phyloP scores from a whole-genome alignment of 2,329 filamentous ascomycete species.

The Zasmidium angulare region DNA sequence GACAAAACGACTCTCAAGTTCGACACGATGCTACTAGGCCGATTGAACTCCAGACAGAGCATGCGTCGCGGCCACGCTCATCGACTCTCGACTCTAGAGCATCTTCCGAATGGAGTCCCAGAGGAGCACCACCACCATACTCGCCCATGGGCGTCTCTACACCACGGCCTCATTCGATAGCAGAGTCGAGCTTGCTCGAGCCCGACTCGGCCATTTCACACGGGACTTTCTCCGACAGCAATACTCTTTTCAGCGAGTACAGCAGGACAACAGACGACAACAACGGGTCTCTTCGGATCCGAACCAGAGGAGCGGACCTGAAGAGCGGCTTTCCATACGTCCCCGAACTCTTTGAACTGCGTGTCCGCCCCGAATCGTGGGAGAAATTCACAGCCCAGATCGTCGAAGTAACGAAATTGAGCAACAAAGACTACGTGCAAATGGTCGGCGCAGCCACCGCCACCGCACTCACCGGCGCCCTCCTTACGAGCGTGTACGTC shows the following conservation, averaged over 20 bases:
- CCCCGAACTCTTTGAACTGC: slow-evolving; percentile 12
- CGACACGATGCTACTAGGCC: neutral
- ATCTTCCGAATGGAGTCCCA: neutral
- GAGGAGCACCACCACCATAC: neutral
- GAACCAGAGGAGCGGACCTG: slow-evolving; percentile 11
- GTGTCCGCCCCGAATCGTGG: slow-evolving; percentile 16
- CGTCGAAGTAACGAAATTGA: slow-evolving; percentile 8
- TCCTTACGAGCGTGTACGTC: slow-evolving; percentile 15
- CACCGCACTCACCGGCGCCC: slow-evolving; percentile 9
- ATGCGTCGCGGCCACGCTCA: neutral
- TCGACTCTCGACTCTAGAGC: neutral
- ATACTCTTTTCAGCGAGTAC: neutral
- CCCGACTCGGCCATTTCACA: neutral
- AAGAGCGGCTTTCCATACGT: slow-evolving; percentile 17
- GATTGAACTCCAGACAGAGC: neutral
- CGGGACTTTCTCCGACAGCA: neutral
- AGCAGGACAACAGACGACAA: neutral
- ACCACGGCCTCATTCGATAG: neutral
- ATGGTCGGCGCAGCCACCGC: slow-evolving; percentile 15
- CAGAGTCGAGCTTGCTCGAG: neutral
- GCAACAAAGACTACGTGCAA: slow-evolving; percentile 10
- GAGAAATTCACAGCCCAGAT: slow-evolving; percentile 15
- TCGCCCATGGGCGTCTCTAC: neutral
- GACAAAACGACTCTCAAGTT: neutral
- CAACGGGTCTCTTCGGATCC: slow-evolving; percentile 3